Evolutionary conservation across 805 yeast species (phyloP), one percentile per base, ranked within the genome.

Genomic region (Nakazawaea holstii): DNA sequence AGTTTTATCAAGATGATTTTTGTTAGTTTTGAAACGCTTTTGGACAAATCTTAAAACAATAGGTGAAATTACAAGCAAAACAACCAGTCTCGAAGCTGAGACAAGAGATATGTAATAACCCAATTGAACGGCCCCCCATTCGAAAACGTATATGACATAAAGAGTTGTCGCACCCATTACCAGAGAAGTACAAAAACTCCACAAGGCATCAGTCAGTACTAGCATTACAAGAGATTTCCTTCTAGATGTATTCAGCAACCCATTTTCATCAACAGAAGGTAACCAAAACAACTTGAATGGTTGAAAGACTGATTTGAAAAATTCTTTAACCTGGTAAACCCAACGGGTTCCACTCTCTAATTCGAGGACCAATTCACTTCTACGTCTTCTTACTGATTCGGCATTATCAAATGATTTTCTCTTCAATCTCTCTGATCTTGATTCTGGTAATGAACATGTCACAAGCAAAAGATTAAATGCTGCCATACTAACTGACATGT

Each of bases 271-370:
- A 13, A 63, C 67, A 4, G 59, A 59, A 2, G 79, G 77, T 13
- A 77, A 57, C 69, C 74, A 68, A 20, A 82, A 56, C 26, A 73
- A 57, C 43, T 67, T 72, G 33, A 81, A 56, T 0, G 86, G 83
- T 20, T 35, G 17, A 35, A 13, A 6, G 27, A 17, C 6, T 20
- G 41, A 11, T 13, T 37, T 11, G 37, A 28, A 13, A 33, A 9
- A 3, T 17, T 33, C 17, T 6, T 13, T 13, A 8, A 13, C 15
- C 6, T 20, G 24, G 24, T 20, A 5, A 20, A 20, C 5, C 36
- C 29, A 31, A n/a, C n/a, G 3, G 3, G 14, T 5, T 41, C 35
- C 5, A 6, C 30, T 35, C 14, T 14, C 24, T 6, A 35, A 26
- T 20, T 35, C 32, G 13, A 17, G n/a, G 4, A 43, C 35, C 10